Evolutionary conservation across 164 flowering plant species (phyloP).

Genomic region (Protea cynaroides): DNA sequence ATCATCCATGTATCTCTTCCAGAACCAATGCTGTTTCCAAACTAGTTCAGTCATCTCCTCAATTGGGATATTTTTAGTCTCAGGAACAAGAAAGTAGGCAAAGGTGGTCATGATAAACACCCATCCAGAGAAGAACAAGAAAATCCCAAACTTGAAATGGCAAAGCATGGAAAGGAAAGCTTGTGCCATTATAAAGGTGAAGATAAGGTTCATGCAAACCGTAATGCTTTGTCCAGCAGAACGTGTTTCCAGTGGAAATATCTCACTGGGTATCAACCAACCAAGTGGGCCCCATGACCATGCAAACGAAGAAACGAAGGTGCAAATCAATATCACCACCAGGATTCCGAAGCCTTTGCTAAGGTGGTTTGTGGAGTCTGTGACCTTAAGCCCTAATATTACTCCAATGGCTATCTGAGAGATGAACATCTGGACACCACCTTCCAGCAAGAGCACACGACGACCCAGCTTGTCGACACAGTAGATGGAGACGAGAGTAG

Average conservation of each 20-base stretch:
- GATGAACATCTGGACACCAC: constrained; percentile 89
- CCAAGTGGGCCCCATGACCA: constrained; percentile 99
- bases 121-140: constrained; percentile 88
- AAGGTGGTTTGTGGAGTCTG: constrained; percentile 46
- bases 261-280: constrained; percentile 92
- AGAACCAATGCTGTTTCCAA: constrained; percentile 86
- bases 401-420: constrained; percentile 76
- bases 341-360: constrained; percentile 37
- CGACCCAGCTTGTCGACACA: constrained; percentile 89
- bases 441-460: constrained; percentile 68
- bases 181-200: constrained; percentile 78
- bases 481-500: constrained; percentile 85
- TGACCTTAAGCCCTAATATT: constrained; percentile 70
- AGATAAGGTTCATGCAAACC: constrained; percentile 71
- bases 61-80: constrained; percentile 86
- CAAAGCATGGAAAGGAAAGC: constrained; percentile 93
- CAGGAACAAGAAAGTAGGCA: constrained; percentile 72
- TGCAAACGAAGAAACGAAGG: constrained; percentile 74
- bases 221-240: constrained; percentile 85
- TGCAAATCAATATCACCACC: constrained; percentile 73
- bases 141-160: constrained; percentile 76
- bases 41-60: constrained; percentile 93
- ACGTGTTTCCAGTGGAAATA: constrained; percentile 82
- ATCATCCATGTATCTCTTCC: constrained; percentile 82
- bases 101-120: constrained; percentile 80